A percentile compares a stretch with the other conserved stretches of the same genome.
Evolutionary conservation across 805 yeast genomes (phyloP).

Genomic region (Zygosaccharomyces pseudorouxii): DNA sequence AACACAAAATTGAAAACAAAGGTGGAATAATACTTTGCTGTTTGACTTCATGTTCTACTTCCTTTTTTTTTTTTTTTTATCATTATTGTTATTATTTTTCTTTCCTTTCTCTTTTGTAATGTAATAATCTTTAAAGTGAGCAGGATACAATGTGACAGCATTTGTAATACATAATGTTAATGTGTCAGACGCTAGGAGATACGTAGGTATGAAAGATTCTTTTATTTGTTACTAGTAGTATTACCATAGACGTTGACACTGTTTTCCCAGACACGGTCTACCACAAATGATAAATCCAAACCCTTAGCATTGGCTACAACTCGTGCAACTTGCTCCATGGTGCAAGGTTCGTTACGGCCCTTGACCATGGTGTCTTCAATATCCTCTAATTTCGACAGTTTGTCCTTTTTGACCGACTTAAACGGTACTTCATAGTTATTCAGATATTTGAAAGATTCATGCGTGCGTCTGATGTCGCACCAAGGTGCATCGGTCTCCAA

Average conservation of each 20-base stretch:
- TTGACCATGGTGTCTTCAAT: constrained; percentile 49
- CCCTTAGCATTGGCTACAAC: constrained; percentile 51
- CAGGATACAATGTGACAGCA: constrained; percentile 5
- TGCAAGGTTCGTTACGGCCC: constrained; percentile 90
- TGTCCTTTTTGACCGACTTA: constrained; percentile 34
- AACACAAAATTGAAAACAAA: not conserved
- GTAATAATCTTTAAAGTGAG: constrained; percentile 5
- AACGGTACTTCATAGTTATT: constrained; percentile 35
- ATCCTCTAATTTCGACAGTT: constrained; percentile 28
- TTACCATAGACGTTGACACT: constrained; percentile 40
- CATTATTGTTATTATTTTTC: too few relatives aligned
- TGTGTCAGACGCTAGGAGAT: not conserved
- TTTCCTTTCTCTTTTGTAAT: constrained; percentile 2
- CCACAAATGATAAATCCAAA: constrained; percentile 41
- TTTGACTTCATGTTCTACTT: not conserved
- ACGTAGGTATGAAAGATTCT: not conserved
- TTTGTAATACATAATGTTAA: constrained; percentile 4
- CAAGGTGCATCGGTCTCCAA: constrained; percentile 98
- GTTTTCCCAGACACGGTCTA: constrained; percentile 49
- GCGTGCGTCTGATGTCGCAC: constrained; percentile 89
- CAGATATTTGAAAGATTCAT: constrained; percentile 61
- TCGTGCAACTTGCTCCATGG: constrained; percentile 73
- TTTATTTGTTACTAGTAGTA: not conserved
- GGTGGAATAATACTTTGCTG: not conserved
- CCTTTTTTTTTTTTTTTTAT: not conserved